These are phyloP conservation scores for Erythrophleum fordii DNA, from an alignment of 306 rosid genomes.

Conservation along the genomic window DNA sequence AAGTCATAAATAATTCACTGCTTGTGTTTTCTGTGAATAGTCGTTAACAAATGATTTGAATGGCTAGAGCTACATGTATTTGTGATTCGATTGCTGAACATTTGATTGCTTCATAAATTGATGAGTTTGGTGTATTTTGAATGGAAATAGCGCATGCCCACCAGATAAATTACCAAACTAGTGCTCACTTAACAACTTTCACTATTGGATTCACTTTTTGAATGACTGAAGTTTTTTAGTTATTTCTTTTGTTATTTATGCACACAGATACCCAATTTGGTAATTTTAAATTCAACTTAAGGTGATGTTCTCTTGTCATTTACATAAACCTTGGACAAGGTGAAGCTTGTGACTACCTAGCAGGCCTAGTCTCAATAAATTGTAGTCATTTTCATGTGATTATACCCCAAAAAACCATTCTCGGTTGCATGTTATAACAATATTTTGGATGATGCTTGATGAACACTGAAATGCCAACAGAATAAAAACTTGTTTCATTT, in stretches of 20 bases:
- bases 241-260: constrained; percentile 25
- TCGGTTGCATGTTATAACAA: constrained; percentile 8
- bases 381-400: background rate
- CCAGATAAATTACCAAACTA: constrained; percentile 22
- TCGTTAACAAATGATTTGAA: constrained; percentile 20
- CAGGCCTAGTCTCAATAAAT: background rate
- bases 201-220: constrained; percentile 9
- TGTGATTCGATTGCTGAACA: background rate
- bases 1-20: constrained; percentile 5
- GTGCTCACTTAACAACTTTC: constrained; percentile 1
- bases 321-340: constrained; percentile 2
- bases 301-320: constrained; percentile 19
- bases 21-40: constrained; percentile 5
- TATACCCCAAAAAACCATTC: background rate
- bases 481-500: constrained; percentile 10
- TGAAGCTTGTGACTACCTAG: background rate
- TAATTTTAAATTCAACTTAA: background rate
- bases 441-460: constrained; percentile 25
- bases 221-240: background rate
- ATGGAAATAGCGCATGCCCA: background rate
- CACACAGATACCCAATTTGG: constrained; percentile 10
- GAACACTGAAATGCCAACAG: constrained; percentile 4
- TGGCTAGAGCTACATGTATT: constrained; percentile 11
- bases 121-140: constrained; percentile 27
- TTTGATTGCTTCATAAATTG: constrained; percentile 14